Conservation (phyloP, 768 basidiomycete species). For the Auricularia sp. region DNA sequence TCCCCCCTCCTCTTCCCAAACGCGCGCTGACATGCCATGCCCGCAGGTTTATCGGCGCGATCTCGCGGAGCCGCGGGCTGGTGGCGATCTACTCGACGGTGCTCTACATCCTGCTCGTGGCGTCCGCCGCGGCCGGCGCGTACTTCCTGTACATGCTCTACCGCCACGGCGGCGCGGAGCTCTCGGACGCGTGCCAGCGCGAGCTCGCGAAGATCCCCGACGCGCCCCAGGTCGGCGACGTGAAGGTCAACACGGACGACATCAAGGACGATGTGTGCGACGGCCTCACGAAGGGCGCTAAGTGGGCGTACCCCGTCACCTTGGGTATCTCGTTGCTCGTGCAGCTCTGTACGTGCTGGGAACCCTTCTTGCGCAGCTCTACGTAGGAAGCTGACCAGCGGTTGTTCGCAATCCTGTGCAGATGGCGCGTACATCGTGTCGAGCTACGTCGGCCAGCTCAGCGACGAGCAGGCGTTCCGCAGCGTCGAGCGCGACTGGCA, state of each 20-base stretch:
- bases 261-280: constrained; percentile 36
- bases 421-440: constrained; percentile 37
- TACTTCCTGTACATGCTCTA: constrained; percentile 44
- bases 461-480: constrained; percentile 32
- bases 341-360: constrained; percentile 59
- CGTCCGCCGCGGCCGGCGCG: constrained; percentile 42
- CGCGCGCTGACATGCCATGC: neutral
- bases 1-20: constrained; percentile 1
- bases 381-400: no score
- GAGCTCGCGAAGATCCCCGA: constrained; percentile 28
- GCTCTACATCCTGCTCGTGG: constrained; percentile 45
- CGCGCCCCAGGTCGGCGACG: constrained; percentile 35
- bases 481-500: neutral
- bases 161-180: constrained; percentile 34
- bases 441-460: constrained; percentile 43
- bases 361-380: no score
- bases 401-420: no score
- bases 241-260: neutral
- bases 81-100: constrained; percentile 47
- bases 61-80: constrained; percentile 53
- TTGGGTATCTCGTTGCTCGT: constrained; percentile 32
- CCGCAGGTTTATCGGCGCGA: constrained; percentile 49
- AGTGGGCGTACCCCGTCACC: constrained; percentile 7
- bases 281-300: constrained; percentile 7
- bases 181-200: constrained; percentile 35